Evolutionary conservation across 176 grass and related monocot species (phyloP).

Genomic region (Aegilops tauschii): DNA sequence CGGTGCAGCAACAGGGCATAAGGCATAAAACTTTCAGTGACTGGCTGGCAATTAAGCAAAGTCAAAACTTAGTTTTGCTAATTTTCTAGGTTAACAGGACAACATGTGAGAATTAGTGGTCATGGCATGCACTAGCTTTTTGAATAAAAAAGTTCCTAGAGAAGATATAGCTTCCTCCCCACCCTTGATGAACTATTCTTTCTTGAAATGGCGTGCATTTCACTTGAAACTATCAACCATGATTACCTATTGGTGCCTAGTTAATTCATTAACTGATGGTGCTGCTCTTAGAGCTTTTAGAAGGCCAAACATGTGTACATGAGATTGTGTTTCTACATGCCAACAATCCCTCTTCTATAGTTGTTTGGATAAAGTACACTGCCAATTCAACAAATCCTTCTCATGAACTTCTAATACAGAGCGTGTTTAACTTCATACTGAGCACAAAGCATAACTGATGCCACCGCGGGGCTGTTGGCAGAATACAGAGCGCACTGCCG

Average conservation of each 20-base stretch:
- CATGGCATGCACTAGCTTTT: too few species aligned
- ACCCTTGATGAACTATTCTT: too few species aligned
- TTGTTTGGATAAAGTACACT: neutral
- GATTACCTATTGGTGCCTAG: neutral
- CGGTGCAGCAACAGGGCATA: too few species aligned
- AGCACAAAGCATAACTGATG: too few species aligned
- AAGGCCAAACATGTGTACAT: neutral
- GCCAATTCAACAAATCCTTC: constrained; percentile 14
- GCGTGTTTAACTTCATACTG: too few species aligned
- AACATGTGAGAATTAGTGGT: neutral
- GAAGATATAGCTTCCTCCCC: too few species aligned
- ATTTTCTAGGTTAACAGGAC: neutral
- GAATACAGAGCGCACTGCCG: too few species aligned
- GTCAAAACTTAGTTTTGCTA: neutral
- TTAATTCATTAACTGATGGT: neutral
- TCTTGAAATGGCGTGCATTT: too few species aligned
- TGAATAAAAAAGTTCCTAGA: too few species aligned
- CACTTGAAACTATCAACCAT: too few species aligned
- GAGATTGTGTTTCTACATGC: neutral
- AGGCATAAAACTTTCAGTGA: neutral
- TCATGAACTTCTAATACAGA: too few species aligned
- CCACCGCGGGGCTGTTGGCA: too few species aligned
- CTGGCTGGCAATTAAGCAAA: neutral
- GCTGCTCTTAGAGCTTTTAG: neutral
- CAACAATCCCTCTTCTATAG: neutral